These are phyloP conservation scores for Globisporangium irregulare DNA, from an alignment of 352 stramenopile species.

Conservation along the genomic window DNA sequence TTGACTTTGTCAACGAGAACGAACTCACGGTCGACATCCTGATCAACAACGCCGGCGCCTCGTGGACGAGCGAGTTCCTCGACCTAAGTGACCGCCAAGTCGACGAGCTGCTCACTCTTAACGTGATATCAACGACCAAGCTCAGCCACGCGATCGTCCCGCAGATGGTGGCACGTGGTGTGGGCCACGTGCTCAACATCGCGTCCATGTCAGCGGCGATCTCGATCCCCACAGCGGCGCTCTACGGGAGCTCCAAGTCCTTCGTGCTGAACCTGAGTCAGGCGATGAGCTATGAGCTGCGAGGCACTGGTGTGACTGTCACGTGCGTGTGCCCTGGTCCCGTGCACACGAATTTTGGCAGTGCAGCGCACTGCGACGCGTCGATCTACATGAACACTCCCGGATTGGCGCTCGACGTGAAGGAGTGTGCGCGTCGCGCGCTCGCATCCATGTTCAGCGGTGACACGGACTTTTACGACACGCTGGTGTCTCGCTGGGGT, in stretches of 20 bases:
- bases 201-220: conserved; percentile 56
- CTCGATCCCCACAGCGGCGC: conserved; percentile 48
- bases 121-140: conserved; percentile 48
- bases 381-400: conserved; percentile 52
- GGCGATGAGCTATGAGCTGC: conserved; percentile 68
- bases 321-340: conserved; percentile 63
- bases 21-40: conserved; percentile 64
- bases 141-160: conserved; percentile 56
- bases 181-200: conserved; percentile 73
- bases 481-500: conserved; percentile 36
- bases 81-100: conserved; percentile 21
- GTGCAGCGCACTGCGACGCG: conserved; percentile 31
- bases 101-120: conserved; percentile 55
- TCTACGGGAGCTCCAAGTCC: conserved; percentile 72
- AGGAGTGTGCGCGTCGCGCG: conserved; percentile 37
- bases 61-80: conserved; percentile 1
- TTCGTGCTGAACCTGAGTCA: conserved; percentile 69
- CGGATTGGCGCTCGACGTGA: conserved; percentile 30
- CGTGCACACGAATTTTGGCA: conserved; percentile 68
- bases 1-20: conserved; percentile 37
- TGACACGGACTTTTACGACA: conserved; percentile 47
- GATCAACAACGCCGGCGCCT: conserved; percentile 56
- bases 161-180: conserved; percentile 56
- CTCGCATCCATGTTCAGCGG: conserved; percentile 53
- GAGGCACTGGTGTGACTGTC: conserved; percentile 51